Conservation (phyloP, 177 flowering plant genomes). For the Vitis hybrid region DNA sequence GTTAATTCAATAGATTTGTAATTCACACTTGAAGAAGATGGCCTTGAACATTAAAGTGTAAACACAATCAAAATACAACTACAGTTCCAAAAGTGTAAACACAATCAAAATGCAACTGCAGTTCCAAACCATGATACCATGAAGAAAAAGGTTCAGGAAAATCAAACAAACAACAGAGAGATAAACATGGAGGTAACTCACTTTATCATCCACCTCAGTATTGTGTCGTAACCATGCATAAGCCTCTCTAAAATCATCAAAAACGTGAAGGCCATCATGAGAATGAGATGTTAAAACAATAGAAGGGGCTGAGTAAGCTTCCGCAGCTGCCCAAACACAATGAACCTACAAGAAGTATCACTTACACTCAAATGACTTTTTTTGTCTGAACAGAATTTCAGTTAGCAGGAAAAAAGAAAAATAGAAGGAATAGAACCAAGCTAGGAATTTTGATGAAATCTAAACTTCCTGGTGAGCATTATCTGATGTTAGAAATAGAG, state of each 20-base stretch:
- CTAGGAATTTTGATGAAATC: not conserved
- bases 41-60: no score
- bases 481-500: no score
- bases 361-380: constrained; percentile 1
- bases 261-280: constrained; percentile 91
- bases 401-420: not conserved
- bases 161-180: not conserved
- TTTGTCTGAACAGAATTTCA: not conserved
- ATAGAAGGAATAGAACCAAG: not conserved
- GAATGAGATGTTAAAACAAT: constrained; percentile 88
- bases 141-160: not conserved
- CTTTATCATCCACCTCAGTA: constrained; percentile 97
- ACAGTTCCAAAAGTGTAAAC: no score
- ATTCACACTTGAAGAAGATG: no score
- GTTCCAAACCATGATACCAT: not conserved
- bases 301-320: constrained; percentile 99
- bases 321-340: constrained; percentile 99
- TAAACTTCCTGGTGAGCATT: not conserved
- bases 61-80: no score
- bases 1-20: no score
- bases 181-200: constrained; percentile 23
- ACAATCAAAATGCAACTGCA: no score
- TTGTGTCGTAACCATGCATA: constrained; percentile 98
- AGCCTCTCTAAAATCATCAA: constrained; percentile 99
- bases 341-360: constrained; percentile 61